A percentile compares a stretch with the other conserved stretches of the same genome.
Evolutionary conservation across 805 yeast species (phyloP).

Genomic region (Wickerhamomyces sydowiorum): DNA sequence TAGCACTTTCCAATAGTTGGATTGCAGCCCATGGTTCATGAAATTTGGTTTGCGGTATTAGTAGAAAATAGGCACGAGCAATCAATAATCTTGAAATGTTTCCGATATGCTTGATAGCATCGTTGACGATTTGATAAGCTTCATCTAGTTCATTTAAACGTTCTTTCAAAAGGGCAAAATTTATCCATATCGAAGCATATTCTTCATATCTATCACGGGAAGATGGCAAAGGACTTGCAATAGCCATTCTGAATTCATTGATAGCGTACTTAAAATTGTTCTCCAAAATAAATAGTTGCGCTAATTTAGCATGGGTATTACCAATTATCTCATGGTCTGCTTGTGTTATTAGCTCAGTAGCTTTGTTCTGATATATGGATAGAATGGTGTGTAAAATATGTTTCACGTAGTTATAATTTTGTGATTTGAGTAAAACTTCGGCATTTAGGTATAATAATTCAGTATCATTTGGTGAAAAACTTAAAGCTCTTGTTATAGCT

Average conservation of each 20-base stretch:
- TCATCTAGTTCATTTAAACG: slow-evolving; percentile 37
- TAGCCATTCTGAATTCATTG: slow-evolving; percentile 26
- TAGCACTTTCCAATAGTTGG: slow-evolving; percentile 27
- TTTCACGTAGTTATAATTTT: slow-evolving; percentile 39
- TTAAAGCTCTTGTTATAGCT: slow-evolving; percentile 37
- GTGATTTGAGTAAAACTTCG: slow-evolving; percentile 39
- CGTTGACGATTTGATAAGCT: slow-evolving; percentile 45
- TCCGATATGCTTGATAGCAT: slow-evolving; percentile 40
- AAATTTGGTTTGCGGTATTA: slow-evolving; percentile 27
- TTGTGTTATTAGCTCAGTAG: slow-evolving; percentile 19
- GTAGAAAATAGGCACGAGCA: slow-evolving; percentile 43
- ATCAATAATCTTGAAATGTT: slow-evolving; percentile 37
- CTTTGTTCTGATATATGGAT: slow-evolving; percentile 26
- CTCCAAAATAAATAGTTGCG: slow-evolving; percentile 46
- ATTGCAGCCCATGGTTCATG: slow-evolving; percentile 33
- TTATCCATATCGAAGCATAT: slow-evolving; percentile 47
- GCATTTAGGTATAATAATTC: slow-evolving; percentile 43
- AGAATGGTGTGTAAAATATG: slow-evolving; percentile 41
- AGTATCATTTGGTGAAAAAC: slow-evolving; percentile 35
- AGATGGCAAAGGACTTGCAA: slow-evolving; percentile 42
- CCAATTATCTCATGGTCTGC: slow-evolving; percentile 42
- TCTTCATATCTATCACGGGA: slow-evolving; percentile 38
- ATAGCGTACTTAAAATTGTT: slow-evolving; percentile 45
- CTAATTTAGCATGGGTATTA: slow-evolving; percentile 49
- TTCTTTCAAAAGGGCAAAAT: slow-evolving; percentile 45